These are phyloP conservation scores for Geosiphon pyriformis DNA, from an alignment of 192 early-diverging fungal genomes.

Conservation along the genomic window DNA sequence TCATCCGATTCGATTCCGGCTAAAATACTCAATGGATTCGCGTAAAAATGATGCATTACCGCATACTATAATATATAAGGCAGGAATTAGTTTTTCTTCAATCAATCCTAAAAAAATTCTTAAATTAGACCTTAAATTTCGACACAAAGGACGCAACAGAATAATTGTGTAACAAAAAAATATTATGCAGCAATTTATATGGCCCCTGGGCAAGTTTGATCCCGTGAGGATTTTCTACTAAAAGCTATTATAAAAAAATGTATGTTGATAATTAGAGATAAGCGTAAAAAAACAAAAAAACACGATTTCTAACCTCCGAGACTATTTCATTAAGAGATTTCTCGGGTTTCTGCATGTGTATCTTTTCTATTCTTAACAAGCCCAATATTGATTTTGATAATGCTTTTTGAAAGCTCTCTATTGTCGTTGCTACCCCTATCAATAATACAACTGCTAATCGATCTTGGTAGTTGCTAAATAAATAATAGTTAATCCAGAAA, in stretches of 20 bases:
- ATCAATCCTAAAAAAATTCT: neutral
- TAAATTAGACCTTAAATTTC: conserved; percentile 56
- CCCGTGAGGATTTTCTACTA: conserved; percentile 44
- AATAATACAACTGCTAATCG: conserved; percentile 73
- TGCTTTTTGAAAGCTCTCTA: conserved; percentile 75
- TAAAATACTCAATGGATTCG: conserved; percentile 76
- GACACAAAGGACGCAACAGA: conserved; percentile 71
- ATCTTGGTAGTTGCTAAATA: conserved; percentile 57
- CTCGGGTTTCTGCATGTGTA: conserved; percentile 71
- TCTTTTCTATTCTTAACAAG: conserved; percentile 70
- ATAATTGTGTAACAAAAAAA: conserved; percentile 73
- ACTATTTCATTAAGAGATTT: conserved; percentile 68
- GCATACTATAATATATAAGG: conserved; percentile 53
- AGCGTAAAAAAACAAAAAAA: neutral
- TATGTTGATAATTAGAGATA: conserved; percentile 14
- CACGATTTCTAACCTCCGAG: conserved; percentile 38
- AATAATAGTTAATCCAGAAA: conserved; percentile 11
- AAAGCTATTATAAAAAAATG: conserved; percentile 41
- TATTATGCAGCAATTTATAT: conserved; percentile 73
- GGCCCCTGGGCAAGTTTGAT: conserved; percentile 65
- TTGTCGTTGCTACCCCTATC: conserved; percentile 83
- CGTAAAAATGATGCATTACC: conserved; percentile 81
- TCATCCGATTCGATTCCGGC: conserved; percentile 26
- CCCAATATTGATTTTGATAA: conserved; percentile 67
- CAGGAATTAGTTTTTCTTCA: neutral